phyloP scores from a whole-genome alignment of 2,329 filamentous ascomycete species.

The Grosmannia serpens region DNA sequence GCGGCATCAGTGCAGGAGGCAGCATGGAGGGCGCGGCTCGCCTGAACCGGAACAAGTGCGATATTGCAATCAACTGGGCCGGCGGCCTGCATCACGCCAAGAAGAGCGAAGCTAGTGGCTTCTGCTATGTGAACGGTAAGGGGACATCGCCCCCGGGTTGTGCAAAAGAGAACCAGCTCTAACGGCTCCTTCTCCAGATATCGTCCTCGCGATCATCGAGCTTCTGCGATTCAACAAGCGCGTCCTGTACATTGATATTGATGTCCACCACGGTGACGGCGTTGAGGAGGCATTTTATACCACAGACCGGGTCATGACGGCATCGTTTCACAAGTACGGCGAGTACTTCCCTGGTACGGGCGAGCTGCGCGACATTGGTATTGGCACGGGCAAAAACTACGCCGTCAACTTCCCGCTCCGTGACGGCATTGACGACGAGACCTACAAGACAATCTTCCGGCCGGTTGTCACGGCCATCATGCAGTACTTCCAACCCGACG shows the following conservation, averaged over 20 bases:
- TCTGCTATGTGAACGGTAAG: constrained; percentile 91
- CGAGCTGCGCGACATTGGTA: constrained; percentile 73
- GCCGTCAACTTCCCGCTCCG: constrained; percentile 84
- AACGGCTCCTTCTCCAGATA: constrained; percentile 37
- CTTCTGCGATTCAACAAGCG: constrained; percentile 82
- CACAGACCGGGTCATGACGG: constrained; percentile 74
- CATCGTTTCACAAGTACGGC: constrained; percentile 96
- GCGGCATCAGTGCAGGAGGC: constrained; percentile 85
- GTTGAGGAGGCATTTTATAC: constrained; percentile 81
- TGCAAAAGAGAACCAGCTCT: neutral
- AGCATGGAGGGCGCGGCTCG: constrained; percentile 89
- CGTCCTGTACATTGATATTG: constrained; percentile 93
- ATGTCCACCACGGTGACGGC: constrained; percentile 77
- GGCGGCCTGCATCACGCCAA: constrained; percentile 95
- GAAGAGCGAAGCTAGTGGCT: constrained; percentile 90
- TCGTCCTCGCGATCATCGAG: constrained; percentile 89
- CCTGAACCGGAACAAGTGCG: constrained; percentile 80
- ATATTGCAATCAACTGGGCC: constrained; percentile 98
- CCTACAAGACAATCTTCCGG: constrained; percentile 86
- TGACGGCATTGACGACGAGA: constrained; percentile 80
- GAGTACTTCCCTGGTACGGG: constrained; percentile 93
- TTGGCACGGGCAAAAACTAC: constrained; percentile 81
- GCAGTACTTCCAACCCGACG: constrained; percentile 76
- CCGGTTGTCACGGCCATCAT: constrained; percentile 81
- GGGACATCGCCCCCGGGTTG: neutral